Conservation (phyloP, 345 rosid species). For the Geranium brycei region DNA sequence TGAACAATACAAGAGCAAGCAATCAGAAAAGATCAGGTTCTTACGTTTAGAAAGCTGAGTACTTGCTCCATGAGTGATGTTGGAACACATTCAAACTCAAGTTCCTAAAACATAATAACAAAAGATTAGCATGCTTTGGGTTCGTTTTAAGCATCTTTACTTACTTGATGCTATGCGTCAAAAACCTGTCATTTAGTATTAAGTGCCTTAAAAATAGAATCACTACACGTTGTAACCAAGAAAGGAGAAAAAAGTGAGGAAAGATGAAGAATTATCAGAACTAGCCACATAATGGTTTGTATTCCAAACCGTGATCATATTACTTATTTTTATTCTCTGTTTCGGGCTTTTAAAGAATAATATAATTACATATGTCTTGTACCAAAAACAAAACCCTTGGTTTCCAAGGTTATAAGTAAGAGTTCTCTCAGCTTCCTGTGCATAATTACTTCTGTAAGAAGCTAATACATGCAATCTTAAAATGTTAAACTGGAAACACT, state of each 20-base stretch:
- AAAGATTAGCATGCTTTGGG: slow-evolving; percentile 5
- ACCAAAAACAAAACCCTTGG: too few species aligned
- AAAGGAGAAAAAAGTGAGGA: too few species aligned
- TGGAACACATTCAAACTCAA: slow-evolving; percentile 87
- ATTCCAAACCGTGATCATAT: too few species aligned
- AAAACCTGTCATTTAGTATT: too few species aligned
- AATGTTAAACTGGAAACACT: slow-evolving; percentile 3
- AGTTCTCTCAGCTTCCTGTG: too few species aligned
- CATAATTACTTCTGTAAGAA: background rate
- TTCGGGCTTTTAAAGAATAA: background rate
- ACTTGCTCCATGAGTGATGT: slow-evolving; percentile 85
- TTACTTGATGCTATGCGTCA: too few species aligned
- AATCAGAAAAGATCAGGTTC: slow-evolving; percentile 8
- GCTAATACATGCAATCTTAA: background rate
- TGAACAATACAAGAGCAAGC: slow-evolving; percentile 8
- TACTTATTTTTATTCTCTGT: background rate
- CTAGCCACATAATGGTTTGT: too few species aligned
- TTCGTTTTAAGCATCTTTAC: background rate
- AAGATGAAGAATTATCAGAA: too few species aligned
- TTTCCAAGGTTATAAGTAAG: background rate
- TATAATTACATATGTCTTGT: too few species aligned
- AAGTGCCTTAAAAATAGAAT: too few species aligned
- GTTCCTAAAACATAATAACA: slow-evolving; percentile 40
- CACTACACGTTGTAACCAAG: too few species aligned
- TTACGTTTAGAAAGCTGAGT: slow-evolving; percentile 67